Conservation (phyloP, 208 protist species). For the Trypanosoma cruzi region DNA sequence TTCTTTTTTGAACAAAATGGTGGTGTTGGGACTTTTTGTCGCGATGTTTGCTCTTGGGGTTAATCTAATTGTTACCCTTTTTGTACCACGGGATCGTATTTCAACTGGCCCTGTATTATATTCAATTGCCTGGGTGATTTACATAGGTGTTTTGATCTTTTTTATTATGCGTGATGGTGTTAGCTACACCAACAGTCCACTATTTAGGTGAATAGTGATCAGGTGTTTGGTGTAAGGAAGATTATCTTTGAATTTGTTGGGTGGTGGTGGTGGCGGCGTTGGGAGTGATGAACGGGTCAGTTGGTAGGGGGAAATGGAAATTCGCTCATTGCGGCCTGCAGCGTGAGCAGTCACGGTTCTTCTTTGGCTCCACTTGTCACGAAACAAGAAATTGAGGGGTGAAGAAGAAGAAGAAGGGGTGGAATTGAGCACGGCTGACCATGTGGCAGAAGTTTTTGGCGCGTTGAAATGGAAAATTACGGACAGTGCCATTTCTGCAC, state of each 20-base stretch:
- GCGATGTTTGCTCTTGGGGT: conserved; percentile 36
- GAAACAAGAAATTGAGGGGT: background rate
- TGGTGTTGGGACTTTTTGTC: conserved; percentile 51
- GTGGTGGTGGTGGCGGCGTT: background rate
- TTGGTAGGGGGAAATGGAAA: background rate
- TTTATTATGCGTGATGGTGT: conserved; percentile 52
- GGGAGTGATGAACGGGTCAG: background rate
- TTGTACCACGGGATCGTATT: conserved; percentile 24
- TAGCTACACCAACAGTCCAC: conserved; percentile 71
- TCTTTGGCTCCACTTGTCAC: background rate
- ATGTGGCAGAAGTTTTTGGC: background rate
- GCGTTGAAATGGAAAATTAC: no score
- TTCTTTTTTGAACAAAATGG: conserved; percentile 59
- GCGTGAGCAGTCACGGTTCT: background rate
- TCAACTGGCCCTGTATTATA: conserved; percentile 34
- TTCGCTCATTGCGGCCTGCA: background rate
- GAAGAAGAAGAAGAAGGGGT: background rate
- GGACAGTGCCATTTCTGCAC: no score
- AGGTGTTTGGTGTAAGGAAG: background rate
- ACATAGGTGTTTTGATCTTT: conserved; percentile 40
- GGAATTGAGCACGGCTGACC: background rate
- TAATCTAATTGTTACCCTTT: conserved; percentile 36
- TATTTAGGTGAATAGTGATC: conserved; percentile 33
- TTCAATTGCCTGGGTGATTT: conserved; percentile 41
- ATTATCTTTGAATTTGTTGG: background rate